phyloP scores from a whole-genome alignment of 768 basidiomycete species.

The Suillus sp. region DNA sequence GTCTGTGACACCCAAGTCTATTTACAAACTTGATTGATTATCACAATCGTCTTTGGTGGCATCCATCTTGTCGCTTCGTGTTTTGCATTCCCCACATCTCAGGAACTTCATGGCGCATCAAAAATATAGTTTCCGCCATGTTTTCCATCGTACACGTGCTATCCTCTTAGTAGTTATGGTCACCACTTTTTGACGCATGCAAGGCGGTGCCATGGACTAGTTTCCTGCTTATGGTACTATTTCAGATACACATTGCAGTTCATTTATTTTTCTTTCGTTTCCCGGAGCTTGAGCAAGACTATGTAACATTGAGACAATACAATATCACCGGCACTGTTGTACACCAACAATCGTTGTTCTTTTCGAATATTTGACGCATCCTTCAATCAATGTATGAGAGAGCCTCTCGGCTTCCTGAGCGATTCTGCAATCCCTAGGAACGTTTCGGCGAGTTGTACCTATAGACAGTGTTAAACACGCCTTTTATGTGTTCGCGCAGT shows the following conservation, averaged over 20 bases:
- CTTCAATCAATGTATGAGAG: slow-evolving; percentile 38
- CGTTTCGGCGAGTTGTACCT: slow-evolving; percentile 58
- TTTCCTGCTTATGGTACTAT: not conserved
- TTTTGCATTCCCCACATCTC: not conserved
- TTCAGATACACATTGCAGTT: not conserved
- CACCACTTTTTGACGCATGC: not conserved
- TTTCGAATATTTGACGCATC: not conserved
- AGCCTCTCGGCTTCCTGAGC: slow-evolving; percentile 55
- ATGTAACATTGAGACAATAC: not conserved
- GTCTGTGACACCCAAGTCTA: too few species aligned
- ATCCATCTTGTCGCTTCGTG: not conserved
- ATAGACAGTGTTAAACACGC: not conserved
- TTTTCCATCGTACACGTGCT: not conserved
- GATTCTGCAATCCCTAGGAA: slow-evolving; percentile 62
- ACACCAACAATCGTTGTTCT: not conserved
- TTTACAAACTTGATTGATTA: too few species aligned
- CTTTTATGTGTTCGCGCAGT: not conserved
- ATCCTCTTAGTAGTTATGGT: not conserved
- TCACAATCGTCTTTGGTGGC: not conserved
- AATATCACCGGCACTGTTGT: not conserved
- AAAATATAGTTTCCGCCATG: too few species aligned
- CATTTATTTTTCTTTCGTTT: not conserved
- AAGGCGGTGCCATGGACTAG: not conserved
- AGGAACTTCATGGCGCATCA: not conserved
- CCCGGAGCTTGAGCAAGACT: not conserved